Base-by-base conservation (phyloP, 1,139 yeast genomes). In the Candida mesenterica region DNA sequence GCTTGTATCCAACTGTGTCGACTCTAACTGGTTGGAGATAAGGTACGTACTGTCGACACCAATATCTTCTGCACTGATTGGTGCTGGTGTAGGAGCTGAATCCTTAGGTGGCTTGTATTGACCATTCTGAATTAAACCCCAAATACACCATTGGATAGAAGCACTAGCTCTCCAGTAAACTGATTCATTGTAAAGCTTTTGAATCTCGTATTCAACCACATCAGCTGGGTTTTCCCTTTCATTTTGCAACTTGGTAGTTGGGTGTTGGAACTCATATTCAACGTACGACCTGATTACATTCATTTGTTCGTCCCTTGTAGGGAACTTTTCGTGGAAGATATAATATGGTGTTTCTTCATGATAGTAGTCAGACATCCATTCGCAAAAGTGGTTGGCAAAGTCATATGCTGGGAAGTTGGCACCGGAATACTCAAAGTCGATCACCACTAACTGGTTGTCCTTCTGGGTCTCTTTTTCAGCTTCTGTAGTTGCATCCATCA, bases 341-440 rank as follows among this genome's bases (percentile, higher is more conserved):
- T 65, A 75, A 53, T 83, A 78, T 2, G 95, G 77, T 37, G 60
- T 59, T 15, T 70, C 68, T 2, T 82, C 77, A 49, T 82, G 79
- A 52, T 84, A 88, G 56, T 90, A 92, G 61, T 92, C 88, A 28
- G 88, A 76, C 97, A 90, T 92, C 98, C 98, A 92, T 61, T 92
- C 98, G 45, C 86, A 76, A 42, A 76, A 75, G 62, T 92, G 97
- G 57, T 92, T 90, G 14, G 89, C 90, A 38, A 92, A 77, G 57
- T 92, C 98, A 55, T 71, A 86, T 0, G 95, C 96, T 1, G 96
- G 89, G 36, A 82, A 72, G 54, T 90, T 92, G n/a, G 96, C 82
- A 2, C 97, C 97, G 0, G 96, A 82, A 58, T 90, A 92, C 62
- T 92, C 98, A 58, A 92, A 92, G 59, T 92, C 98, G 53, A 92